Evolutionary conservation across 805 yeast species (phyloP).

Genomic region (Teunomyces lycoperdinae): DNA sequence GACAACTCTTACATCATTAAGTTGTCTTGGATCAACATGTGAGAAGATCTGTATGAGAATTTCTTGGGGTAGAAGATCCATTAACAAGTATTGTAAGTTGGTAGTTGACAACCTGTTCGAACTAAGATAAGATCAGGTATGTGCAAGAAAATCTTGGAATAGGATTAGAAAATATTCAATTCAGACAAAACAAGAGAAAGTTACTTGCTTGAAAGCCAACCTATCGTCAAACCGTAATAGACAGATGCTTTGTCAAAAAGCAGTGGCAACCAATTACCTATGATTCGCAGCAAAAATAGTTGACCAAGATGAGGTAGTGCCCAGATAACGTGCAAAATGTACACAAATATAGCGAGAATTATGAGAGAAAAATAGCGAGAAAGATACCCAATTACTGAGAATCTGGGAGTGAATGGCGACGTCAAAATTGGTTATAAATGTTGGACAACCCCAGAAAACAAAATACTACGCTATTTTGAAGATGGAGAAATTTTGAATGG

Average conservation of each 20-base stretch:
- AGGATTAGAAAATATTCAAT: neutral
- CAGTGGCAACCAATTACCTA: neutral
- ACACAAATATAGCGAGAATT: neutral
- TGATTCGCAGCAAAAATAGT: neutral
- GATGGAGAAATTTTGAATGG: no score
- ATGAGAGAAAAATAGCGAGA: neutral
- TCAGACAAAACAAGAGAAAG: neutral
- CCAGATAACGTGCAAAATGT: neutral
- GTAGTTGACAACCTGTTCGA: neutral
- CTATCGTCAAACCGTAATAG: neutral
- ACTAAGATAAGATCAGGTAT: neutral
- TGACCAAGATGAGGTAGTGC: neutral
- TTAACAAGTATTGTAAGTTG: neutral
- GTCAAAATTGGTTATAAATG: no score
- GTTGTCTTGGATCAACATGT: slow-evolving; percentile 43
- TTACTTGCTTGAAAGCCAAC: neutral
- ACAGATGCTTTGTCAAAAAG: neutral
- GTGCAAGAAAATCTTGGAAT: neutral
- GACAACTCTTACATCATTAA: slow-evolving; percentile 41
- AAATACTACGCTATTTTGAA: no score
- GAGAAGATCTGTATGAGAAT: slow-evolving; percentile 44
- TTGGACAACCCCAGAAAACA: no score
- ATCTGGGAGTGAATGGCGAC: no score
- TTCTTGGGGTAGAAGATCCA: slow-evolving; percentile 45
- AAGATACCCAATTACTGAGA: no score